Evolutionary conservation across 805 yeast species (phyloP).

Genomic region (Candida nemodendra): DNA sequence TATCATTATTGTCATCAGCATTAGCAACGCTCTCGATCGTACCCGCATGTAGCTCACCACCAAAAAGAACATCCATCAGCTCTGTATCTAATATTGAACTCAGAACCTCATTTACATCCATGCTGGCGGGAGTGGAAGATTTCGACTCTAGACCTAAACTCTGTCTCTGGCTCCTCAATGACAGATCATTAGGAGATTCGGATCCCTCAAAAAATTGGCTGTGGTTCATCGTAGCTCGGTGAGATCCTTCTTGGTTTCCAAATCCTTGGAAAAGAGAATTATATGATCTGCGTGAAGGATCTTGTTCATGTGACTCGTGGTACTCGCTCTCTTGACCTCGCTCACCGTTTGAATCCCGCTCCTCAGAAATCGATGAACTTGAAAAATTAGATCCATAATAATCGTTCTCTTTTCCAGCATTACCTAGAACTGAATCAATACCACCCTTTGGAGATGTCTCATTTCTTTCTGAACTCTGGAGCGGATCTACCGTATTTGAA

Average conservation of each 20-base stretch:
- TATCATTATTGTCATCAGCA: conserved; percentile 5
- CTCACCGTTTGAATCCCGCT: not conserved
- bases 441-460: not conserved
- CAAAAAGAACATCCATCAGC: conserved; percentile 33
- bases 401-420: not conserved
- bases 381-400: not conserved
- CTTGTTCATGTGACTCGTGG: not conserved
- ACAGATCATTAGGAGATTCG: conserved; percentile 4
- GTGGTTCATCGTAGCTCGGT: conserved; percentile 1
- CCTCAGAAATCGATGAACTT: not conserved
- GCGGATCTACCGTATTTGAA: not conserved
- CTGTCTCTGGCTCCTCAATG: conserved; percentile 3
- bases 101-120: conserved; percentile 28
- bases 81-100: conserved; percentile 31
- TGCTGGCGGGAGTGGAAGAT: conserved; percentile 8
- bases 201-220: conserved; percentile 1
- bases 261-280: conserved; percentile 10
- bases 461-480: not conserved
- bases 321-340: not conserved
- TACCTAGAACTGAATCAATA: not conserved
- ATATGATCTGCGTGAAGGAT: conserved; percentile 6
- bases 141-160: conserved; percentile 7
- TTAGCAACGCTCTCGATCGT: conserved; percentile 3
- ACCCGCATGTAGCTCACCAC: conserved; percentile 22
- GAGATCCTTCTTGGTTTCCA: not conserved